Evolutionary conservation across 2,329 filamentous ascomycete species (phyloP).

Genomic region (Geoglossum cookeanum): DNA sequence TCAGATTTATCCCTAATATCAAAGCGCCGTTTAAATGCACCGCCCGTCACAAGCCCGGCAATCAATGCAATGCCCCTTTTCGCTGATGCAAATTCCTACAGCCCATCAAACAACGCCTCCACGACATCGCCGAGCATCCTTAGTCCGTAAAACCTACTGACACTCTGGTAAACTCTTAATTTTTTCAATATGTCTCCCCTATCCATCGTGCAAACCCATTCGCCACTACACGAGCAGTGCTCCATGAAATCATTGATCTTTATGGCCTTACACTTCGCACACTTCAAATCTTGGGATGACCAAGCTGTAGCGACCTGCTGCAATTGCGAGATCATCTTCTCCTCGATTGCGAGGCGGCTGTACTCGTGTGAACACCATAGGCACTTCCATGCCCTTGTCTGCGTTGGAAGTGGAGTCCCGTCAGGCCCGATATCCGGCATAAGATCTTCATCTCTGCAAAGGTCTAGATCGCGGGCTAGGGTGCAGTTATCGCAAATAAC

Average conservation of each 20-base stretch:
- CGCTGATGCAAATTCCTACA: background rate
- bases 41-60: background rate
- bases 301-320: constrained; percentile 60
- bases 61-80: background rate
- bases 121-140: constrained; percentile 65
- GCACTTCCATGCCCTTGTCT: constrained; percentile 49
- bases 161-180: constrained; percentile 51
- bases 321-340: constrained; percentile 58
- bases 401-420: constrained; percentile 4
- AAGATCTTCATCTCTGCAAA: constrained; percentile 77
- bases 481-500: constrained; percentile 84
- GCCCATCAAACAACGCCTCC: background rate
- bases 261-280: constrained; percentile 45
- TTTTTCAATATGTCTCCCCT: constrained; percentile 43
- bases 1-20: background rate
- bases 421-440: constrained; percentile 31
- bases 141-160: constrained; percentile 62
- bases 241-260: constrained; percentile 89
- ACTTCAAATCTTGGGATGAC: constrained; percentile 80
- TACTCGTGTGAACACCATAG: constrained; percentile 56
- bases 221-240: constrained; percentile 81
- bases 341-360: constrained; percentile 65
- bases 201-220: constrained; percentile 57
- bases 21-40: background rate
- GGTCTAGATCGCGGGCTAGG: constrained; percentile 68